Base-by-base conservation (phyloP, 73 alveolate species). In the Paramecium biaurelia region DNA sequence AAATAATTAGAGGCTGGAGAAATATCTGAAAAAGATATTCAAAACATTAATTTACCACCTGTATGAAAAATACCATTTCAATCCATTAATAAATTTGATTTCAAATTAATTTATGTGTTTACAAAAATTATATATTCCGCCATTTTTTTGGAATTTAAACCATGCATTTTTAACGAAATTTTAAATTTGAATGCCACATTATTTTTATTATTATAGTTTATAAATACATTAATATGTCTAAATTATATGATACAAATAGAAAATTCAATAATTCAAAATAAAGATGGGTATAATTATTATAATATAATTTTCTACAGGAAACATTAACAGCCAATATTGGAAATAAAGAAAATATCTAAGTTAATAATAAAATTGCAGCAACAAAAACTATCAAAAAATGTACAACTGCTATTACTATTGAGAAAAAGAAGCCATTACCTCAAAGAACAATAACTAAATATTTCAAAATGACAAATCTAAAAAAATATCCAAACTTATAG, bases 111-210 rank as follows among this genome's bases (percentile, higher is more conserved):
- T 72, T 15, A 72, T 72, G 38, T 72, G 86, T 28, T 72, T 72
- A 28, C 86, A 72, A 72, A 34, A 35, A 28, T n/a, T 72, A 0
- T 35, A 35, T 72, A 38, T 72, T 72, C 86, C 86, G 86, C 86
- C 86, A 35, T 72, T 72, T 72, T 72, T 72, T 72, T 21, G 28
- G 53, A 72, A 72, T 72, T 72, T 38, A 72, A 72, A 72, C 86
- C 2, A 9, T 24, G 59, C 56, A 12, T 72, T 72, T 72, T 72
- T 72, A 72, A 72, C 86, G 86, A 72, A 72, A 72, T 28, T 72
- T 72, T 38, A 72, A 72, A 72, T 72, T 72, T 38, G 58, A 72
- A 72, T 38, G 84, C 84, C 84, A 63, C 84, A 63, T 63, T 63
- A 63, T 63, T 63, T 63, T 53, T 53, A 53, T 53, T 53, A 63